Evolutionary conservation across 208 protist species (phyloP), one percentile per base, ranked within the genome.

Genomic region (Herpetomonas samuelpessoai): DNA sequence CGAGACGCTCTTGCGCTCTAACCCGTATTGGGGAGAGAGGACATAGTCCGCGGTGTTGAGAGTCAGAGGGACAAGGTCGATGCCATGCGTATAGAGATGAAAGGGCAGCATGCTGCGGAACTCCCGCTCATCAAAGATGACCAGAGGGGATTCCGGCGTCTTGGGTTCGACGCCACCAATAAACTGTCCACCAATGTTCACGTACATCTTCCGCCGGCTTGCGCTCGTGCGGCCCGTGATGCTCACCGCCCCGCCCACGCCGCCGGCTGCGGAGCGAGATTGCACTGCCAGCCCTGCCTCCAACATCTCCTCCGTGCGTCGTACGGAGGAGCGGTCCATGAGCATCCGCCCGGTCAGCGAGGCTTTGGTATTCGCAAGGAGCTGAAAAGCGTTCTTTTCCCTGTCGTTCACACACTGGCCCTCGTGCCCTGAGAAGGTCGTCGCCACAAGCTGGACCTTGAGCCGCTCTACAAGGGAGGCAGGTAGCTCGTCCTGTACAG

Each of bases 41-140:
- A 95, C 78, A 64, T 95, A 95, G 62, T 95, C 88, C 21, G 74
- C 85, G 7, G 81, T 90, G n/a, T 66, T 62, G 14, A 95, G 68
- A 0, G 86, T 92, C 29, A 95, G 66, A 24, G 88, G 88, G 7
- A 92, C 73, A n/a, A 95, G 62, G 19, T 88, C 74, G n/a, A 91
- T 66, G 28, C 86, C 86, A 3, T 74, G 72, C 21, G 62, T 53
- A 67, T 83, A 95, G 6, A 95, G 49, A 27, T 70, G 48, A 69
- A 92, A 91, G 25, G 88, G 88, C 28, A 95, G 57, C 41, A 73
- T 70, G 3, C 80, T 91, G 24, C 88, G 82, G 56, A 95, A 90
- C 64, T 95, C 85, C 0, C 88, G 83, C 52, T 95, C 86, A 55
- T 95, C 88, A 65, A 95, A 90, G 30, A 95, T 65, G 38, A 95